phyloP scores from a whole-genome alignment of 1,284 basidiomycete genomes.

The Singerocomus inundabilis region DNA sequence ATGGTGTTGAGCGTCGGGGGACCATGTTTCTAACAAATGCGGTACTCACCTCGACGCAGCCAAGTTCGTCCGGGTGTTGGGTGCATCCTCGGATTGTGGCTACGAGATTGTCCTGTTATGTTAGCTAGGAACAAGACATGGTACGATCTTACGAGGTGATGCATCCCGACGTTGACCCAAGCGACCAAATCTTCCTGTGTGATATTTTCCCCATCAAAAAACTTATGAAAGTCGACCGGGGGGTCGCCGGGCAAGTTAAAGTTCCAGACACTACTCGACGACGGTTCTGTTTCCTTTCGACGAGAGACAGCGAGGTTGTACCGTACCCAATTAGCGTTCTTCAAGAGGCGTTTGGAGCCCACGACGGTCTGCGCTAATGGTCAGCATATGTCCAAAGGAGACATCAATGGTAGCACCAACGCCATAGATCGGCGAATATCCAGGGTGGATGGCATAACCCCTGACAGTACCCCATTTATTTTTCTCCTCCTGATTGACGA shows the following conservation, averaged over 20 bases:
- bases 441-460: slow-evolving; percentile 57
- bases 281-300: slow-evolving; percentile 60
- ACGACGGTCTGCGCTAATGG: slow-evolving; percentile 45
- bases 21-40: neutral
- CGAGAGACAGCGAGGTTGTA: slow-evolving; percentile 59
- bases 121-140: neutral
- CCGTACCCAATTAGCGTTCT: slow-evolving; percentile 64
- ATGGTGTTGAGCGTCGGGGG: neutral
- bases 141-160: slow-evolving; percentile 44
- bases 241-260: slow-evolving; percentile 58
- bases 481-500: slow-evolving; percentile 57
- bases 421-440: slow-evolving; percentile 50
- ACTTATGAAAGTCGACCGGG: slow-evolving; percentile 59
- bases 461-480: slow-evolving; percentile 58
- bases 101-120: slow-evolving; percentile 15
- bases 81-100: slow-evolving; percentile 60
- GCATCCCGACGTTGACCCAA: slow-evolving; percentile 66
- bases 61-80: slow-evolving; percentile 59
- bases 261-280: slow-evolving; percentile 59
- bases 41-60: slow-evolving; percentile 50
- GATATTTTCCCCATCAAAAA: slow-evolving; percentile 62
- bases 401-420: slow-evolving; percentile 30
- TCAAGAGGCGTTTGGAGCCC: slow-evolving; percentile 54
- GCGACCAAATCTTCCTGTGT: slow-evolving; percentile 61
- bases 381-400: slow-evolving; percentile 9